Evolutionary conservation across 73 alveolate genomes (phyloP), one percentile per base, ranked within the genome.

Genomic region (Stentor coeruleus): DNA sequence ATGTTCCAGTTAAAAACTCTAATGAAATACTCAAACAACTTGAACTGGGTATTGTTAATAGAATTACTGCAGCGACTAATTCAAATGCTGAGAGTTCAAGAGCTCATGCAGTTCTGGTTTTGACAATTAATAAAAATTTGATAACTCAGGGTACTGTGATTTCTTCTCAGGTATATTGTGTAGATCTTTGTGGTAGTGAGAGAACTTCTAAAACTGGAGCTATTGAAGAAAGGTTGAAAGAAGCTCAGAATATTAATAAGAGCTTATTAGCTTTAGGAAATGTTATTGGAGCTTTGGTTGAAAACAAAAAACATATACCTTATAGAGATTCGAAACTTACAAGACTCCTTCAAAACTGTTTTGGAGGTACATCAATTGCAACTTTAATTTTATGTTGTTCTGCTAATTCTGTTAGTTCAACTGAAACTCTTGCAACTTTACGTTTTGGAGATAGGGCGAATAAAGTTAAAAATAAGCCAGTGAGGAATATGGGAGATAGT

Each of bases 101-200:
- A 81, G 80, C 93, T 74, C 97, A 92, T 88, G 94, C 95, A 0
- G 81, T 92, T 59, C 79, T 92, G 37, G 90, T 93, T 72, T 88
- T 92, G 42, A 88, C 90, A 84, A 84, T 88, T 20, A 91, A 88
- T 30, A 57, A 85, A 73, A 77, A 84, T 60, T 58, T 59, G 4
- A 81, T 81, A 60, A 85, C 81, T 82, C 85, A 88, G 60, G 99
- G 94, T 84, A 87, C 87, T 58, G 86, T 86, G 59, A 90, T 91
- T 2, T 89, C 90, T 36, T 92, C 99, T 33, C 95, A 95, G 82
- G 82, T 97, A 31, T 94, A 97, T 77, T 79, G 95, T 49, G 99
- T 97, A 31, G 99, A 97, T 94, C 93, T 97, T 75, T 96, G 99
- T 30, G 99, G 99, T 3, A 89, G 97, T 76, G 99, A 97, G 87